Evolutionary conservation across 202 grass and related monocot genomes (phyloP).

Genomic region (Zizania palustris): DNA sequence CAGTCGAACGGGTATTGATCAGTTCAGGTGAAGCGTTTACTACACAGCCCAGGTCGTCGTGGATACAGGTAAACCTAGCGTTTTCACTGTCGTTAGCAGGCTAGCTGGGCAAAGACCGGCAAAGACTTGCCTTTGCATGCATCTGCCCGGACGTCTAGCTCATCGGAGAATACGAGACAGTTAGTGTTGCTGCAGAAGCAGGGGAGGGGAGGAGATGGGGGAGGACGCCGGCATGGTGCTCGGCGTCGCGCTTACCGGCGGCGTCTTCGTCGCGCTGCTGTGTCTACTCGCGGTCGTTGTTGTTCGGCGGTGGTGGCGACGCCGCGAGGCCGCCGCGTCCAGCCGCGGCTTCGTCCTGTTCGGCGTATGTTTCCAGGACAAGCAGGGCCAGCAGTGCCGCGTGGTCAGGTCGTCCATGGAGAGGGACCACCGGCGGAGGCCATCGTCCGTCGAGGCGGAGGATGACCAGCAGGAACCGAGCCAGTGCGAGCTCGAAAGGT

Average conservation of each 20-base stretch:
- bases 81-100: slow-evolving; percentile 31
- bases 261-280: slow-evolving; percentile 16
- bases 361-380: slow-evolving; percentile 41
- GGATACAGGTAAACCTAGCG: slow-evolving; percentile 22
- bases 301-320: background rate
- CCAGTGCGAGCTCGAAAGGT: slow-evolving; percentile 57
- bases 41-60: background rate
- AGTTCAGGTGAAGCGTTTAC: background rate
- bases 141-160: background rate
- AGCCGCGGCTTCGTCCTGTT: slow-evolving; percentile 46
- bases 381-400: background rate
- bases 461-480: slow-evolving; percentile 38
- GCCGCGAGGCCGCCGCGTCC: background rate
- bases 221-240: background rate
- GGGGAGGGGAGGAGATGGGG: background rate
- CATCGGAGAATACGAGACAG: background rate
- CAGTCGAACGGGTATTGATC: background rate
- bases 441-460: background rate
- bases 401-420: slow-evolving; percentile 29
- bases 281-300: slow-evolving; percentile 32
- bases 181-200: background rate
- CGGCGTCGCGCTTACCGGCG: slow-evolving; percentile 37
- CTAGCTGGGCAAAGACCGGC: slow-evolving; percentile 37
- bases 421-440: background rate
- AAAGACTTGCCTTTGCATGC: slow-evolving; percentile 2